These are phyloP conservation scores for Clonostachys rosea DNA, from an alignment of 2,329 filamentous ascomycete species.

Conservation along the genomic window DNA sequence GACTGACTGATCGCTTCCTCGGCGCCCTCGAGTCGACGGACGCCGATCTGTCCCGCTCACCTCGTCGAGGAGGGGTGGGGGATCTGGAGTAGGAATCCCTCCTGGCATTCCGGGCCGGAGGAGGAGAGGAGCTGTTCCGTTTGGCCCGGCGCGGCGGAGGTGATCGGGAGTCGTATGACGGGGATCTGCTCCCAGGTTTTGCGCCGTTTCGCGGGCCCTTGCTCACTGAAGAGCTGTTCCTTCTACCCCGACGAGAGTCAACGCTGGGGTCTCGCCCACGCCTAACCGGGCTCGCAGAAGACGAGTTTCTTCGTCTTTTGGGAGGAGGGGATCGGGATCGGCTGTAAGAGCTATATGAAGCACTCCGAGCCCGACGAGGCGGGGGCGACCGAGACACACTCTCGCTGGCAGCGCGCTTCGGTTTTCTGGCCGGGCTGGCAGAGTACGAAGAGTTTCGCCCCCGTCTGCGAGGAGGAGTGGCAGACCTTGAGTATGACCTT, in stretches of 20 bases:
- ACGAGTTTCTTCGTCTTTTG: conserved; percentile 12
- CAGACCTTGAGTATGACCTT: conserved; percentile 25
- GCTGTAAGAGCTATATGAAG: conserved; percentile 22
- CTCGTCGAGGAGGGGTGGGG: conserved; percentile 8
- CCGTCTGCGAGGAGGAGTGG: conserved; percentile 8
- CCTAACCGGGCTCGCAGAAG: conserved; percentile 8
- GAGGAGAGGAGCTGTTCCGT: conserved; percentile 5
- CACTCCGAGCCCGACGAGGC: conserved; percentile 17
- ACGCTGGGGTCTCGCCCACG: conserved; percentile 1
- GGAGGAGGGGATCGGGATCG: conserved; percentile 18
- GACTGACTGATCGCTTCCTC: conserved; percentile 4
- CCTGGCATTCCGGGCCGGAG: background rate
- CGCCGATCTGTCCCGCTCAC: background rate
- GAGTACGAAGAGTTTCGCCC: conserved; percentile 18
- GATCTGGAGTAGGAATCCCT: conserved; percentile 9
- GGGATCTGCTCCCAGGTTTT: conserved; percentile 17
- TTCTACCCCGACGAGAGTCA: conserved; percentile 2
- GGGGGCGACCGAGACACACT: conserved; percentile 20
- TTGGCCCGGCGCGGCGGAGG: conserved; percentile 12
- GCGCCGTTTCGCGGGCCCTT: conserved; percentile 14
- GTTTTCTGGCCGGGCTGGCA: conserved; percentile 18
- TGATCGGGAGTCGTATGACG: conserved; percentile 21
- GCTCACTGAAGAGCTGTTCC: conserved; percentile 27
- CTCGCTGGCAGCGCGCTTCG: conserved; percentile 10
- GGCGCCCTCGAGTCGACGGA: conserved; percentile 1